A percentile compares a stretch with the other conserved stretches of the same genome.
These are phyloP conservation scores for Rugonectria rugulosa DNA, from an alignment of 2,329 filamentous ascomycete species.

Conservation along the genomic window DNA sequence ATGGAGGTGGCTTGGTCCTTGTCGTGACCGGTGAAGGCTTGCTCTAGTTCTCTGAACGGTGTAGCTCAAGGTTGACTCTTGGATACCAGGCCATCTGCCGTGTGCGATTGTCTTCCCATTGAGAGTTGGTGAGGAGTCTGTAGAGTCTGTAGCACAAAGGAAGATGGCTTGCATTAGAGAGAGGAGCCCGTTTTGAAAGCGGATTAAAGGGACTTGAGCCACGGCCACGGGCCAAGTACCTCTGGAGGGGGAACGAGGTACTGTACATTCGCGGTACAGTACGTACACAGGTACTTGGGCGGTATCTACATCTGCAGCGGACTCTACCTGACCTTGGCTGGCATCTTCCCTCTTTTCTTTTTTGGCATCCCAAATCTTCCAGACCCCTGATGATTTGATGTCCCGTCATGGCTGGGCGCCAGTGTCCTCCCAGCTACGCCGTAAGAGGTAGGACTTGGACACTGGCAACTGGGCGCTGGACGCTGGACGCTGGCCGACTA, in stretches of 20 bases:
- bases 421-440: no score
- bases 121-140: neutral
- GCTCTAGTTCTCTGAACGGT: slow-evolving; percentile 2
- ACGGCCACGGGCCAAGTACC: neutral
- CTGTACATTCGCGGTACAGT: no score
- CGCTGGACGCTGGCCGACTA: neutral
- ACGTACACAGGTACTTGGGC: no score
- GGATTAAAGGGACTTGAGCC: neutral
- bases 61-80: slow-evolving; percentile 12
- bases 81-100: slow-evolving; percentile 4
- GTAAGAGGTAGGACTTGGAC: no score
- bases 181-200: neutral
- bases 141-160: neutral
- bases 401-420: no score
- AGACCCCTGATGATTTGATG: no score
- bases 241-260: no score
- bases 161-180: neutral
- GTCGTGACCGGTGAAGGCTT: slow-evolving; percentile 4
- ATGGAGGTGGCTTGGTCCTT: slow-evolving; percentile 11
- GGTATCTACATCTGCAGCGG: no score
- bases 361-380: no score
- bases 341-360: no score
- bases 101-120: slow-evolving; percentile 9
- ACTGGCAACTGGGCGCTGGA: neutral
- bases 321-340: no score